A percentile compares a stretch with the other conserved stretches of the same genome.
Conservation (phyloP, 805 yeast species). For the Wickerhamomyces subpelliculosus region DNA sequence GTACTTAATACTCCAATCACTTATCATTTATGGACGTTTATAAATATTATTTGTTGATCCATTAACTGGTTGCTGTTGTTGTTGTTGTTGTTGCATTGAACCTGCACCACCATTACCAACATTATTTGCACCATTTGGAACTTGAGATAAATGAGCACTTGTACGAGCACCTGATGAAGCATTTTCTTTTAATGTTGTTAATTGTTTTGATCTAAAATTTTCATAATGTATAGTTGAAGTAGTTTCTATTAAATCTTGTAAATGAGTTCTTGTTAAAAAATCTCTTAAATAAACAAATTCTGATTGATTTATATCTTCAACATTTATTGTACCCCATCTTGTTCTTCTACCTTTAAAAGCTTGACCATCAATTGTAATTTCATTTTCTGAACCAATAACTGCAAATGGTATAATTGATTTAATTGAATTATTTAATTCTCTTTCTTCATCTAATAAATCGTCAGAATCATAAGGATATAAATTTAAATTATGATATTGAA, state of each 20-base stretch:
- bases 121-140: background rate
- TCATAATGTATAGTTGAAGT: conserved; percentile 88
- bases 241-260: conserved; percentile 92
- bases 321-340: conserved; percentile 88
- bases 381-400: conserved; percentile 82
- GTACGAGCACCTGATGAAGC: conserved; percentile 37
- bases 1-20: too few species aligned
- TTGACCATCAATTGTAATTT: conserved; percentile 70
- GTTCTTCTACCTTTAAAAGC: conserved; percentile 85
- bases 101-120: conserved; percentile 5
- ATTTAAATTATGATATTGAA: conserved; percentile 61
- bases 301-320: conserved; percentile 92
- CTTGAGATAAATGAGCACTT: conserved; percentile 27
- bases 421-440: conserved; percentile 67
- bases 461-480: conserved; percentile 80
- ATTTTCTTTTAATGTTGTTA: conserved; percentile 88
- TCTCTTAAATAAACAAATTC: conserved; percentile 93
- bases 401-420: conserved; percentile 87
- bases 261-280: conserved; percentile 89
- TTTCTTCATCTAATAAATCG: conserved; percentile 63
- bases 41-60: background rate
- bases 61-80: background rate
- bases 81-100: too few species aligned
- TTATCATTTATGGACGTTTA: background rate
- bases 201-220: conserved; percentile 86